A percentile compares a stretch with the other conserved stretches of the same genome.
These are phyloP conservation scores for Yamadazyma dendronema DNA, from an alignment of 1,139 yeast genomes.

Conservation along the genomic window DNA sequence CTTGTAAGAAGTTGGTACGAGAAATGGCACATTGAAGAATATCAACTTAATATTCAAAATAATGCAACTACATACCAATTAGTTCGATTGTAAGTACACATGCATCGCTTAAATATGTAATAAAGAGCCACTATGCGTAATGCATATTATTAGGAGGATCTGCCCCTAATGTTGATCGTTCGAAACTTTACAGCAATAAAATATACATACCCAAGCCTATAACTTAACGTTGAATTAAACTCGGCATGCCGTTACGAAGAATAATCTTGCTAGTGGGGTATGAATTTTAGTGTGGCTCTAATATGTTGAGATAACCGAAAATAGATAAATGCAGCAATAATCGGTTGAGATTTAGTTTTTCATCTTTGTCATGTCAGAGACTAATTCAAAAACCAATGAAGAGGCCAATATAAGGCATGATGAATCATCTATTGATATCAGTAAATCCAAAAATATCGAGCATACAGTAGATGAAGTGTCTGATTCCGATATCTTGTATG, in stretches of 20 bases:
- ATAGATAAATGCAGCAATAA: background rate
- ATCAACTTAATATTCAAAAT: constrained; percentile 8
- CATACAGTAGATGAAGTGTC: constrained; percentile 2
- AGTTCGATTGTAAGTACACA: background rate
- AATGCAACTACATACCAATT: background rate
- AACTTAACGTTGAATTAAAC: too few species aligned
- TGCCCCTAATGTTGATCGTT: too few species aligned
- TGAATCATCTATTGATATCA: background rate
- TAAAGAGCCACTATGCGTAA: background rate
- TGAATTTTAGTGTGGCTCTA: background rate
- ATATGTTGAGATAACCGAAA: background rate
- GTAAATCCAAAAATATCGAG: background rate
- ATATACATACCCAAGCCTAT: too few species aligned
- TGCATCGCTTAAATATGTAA: background rate
- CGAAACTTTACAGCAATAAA: too few species aligned
- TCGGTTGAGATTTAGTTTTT: background rate
- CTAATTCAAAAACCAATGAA: background rate
- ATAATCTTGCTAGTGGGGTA: too few species aligned
- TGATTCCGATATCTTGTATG: constrained; percentile 11
- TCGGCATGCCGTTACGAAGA: too few species aligned
- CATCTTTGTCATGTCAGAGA: background rate
- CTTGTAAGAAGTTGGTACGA: constrained; percentile 28
- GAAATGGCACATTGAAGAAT: constrained; percentile 33
- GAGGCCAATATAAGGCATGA: background rate
- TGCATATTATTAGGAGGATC: too few species aligned